Base-by-base conservation (phyloP, 345 rosid species). In the Eucalyptus decipiens region DNA sequence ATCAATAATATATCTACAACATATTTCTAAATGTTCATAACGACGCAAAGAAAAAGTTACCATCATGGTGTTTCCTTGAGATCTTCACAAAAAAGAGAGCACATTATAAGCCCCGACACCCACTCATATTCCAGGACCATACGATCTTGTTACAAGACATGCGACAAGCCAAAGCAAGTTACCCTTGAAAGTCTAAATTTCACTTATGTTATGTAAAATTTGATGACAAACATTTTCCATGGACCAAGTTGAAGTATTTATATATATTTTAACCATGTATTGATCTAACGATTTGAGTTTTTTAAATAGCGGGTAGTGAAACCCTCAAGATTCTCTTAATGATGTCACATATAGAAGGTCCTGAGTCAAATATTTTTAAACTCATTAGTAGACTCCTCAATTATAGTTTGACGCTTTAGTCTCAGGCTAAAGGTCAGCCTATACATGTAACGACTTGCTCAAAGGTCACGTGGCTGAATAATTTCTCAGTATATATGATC, bases 231-330 rank as follows among this genome's bases (percentile, higher is more conserved):
- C 40, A 65, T n/a, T 65, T 65, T 7, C 11, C 3, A 65, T 65
- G 5, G 21, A 65, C 17, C 40, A 65, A 65, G 76, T 65, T 65
- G 18, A 65, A n/a, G 19, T 65, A n/a, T 65, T 16, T 15, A 4
- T 2, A 65, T 30, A 28, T 62, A 62, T 62, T 62, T 13, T 13
- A 62, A 62, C 34, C 34, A 13, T 3, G 17, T 13, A 62, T 30
- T 62, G 1, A 62, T 13, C 9, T 12, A 30, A 30, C 2, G 8
- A 30, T 62, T 62, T 62, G 34, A 62, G 7, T 13, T 62, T 62
- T 62, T 62, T 2, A 14, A 65, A 65, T n/a, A 0, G 21, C 0
- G 34, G 76, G 40, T 3, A n/a, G 11, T 4, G 37, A 85, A 65
- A n/a, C 5, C 37, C 21, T 14, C 21, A 15, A n/a, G 37, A 65